Evolutionary conservation across 2,329 filamentous ascomycete species (phyloP), one percentile per base, ranked within the genome.

Genomic region (Hymenoscyphus fraxineus): DNA sequence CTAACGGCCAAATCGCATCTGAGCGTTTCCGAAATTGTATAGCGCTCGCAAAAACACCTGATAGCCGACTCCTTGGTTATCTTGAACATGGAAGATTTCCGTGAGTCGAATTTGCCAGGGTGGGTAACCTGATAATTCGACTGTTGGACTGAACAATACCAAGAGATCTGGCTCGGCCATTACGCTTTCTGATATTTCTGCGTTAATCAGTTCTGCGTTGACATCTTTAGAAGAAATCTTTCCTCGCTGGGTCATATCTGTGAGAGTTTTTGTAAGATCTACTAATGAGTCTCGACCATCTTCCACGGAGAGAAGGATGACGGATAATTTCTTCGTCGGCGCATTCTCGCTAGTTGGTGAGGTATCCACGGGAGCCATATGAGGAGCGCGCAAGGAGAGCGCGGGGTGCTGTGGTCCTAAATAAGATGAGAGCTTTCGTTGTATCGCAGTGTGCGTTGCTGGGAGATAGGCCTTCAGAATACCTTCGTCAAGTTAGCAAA

Each of bases 21-120:
- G 91, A 3, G 93, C 94, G 69, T 88, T 88, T 10, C 92, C 90
- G 78, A 87, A 99, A 72, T 89, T 92, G 76, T 91, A 89, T 71
- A 99, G 79, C 0, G 89, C 94, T 68, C 89, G 85, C 68, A 98
- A 81, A 77, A 98, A 99, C 38, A 96, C 90, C 75, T 97, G 93
- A 77, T 99, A 99, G 56, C 93, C 93, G 19, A 99, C 93, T 1
- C 88, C 88, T 67, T 90, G 85, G 76, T 92, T 92, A 74, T 93
- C 90, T 64, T 84, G 83, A 13, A 91, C 80, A 72, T 88, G 86
- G 76, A 93, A 97, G 64, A 99, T 97, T 81, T 99, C 95, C 0
- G 93, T 97, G 74, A 99, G 80, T 55, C 95, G 86, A 67, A 98
- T 85, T 78, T 97, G 95, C 95, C 95, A 99, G 0, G 95, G 95